phyloP scores from a whole-genome alignment of 2,329 filamentous ascomycete genomes.

The Lojkania enalia region DNA sequence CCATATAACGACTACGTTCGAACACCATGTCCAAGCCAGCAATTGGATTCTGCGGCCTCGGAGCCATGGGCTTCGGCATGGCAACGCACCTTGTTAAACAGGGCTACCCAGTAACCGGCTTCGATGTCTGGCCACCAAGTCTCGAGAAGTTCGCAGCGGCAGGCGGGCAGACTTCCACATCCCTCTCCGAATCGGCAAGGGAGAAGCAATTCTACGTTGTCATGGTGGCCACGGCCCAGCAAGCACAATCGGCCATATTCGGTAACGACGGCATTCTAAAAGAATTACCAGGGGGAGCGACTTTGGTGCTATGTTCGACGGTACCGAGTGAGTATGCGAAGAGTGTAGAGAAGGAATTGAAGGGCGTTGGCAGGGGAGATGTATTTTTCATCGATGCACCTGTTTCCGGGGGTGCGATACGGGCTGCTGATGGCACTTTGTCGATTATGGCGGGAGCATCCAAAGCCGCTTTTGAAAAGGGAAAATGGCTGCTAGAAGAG shows the following conservation, averaged over 20 bases:
- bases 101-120: slow-evolving; percentile 70
- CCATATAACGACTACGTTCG: not conserved
- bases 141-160: slow-evolving; percentile 66
- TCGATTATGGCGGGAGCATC: slow-evolving; percentile 74
- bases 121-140: slow-evolving; percentile 69
- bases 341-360: slow-evolving; percentile 61
- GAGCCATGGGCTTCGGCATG: slow-evolving; percentile 84
- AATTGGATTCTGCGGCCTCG: slow-evolving; percentile 73
- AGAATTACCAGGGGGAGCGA: slow-evolving; percentile 59
- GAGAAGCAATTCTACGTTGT: slow-evolving; percentile 66
- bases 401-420: slow-evolving; percentile 70
- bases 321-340: slow-evolving; percentile 69
- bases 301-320: slow-evolving; percentile 70
- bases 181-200: slow-evolving; percentile 64
- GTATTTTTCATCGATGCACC: slow-evolving; percentile 71
- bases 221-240: slow-evolving; percentile 75
- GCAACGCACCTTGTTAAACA: slow-evolving; percentile 71
- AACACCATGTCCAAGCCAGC: slow-evolving; percentile 47
- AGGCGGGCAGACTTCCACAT: slow-evolving; percentile 63
- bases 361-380: slow-evolving; percentile 60
- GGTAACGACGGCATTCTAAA: slow-evolving; percentile 58
- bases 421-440: slow-evolving; percentile 71
- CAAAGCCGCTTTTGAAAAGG: slow-evolving; percentile 60
- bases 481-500: slow-evolving; percentile 61
- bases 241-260: slow-evolving; percentile 69